Percentiles rank a stretch among this genome's conserved stretches.
Evolutionary conservation across 768 basidiomycete genomes (phyloP).

Genomic region (Solioccasus polychromus): DNA sequence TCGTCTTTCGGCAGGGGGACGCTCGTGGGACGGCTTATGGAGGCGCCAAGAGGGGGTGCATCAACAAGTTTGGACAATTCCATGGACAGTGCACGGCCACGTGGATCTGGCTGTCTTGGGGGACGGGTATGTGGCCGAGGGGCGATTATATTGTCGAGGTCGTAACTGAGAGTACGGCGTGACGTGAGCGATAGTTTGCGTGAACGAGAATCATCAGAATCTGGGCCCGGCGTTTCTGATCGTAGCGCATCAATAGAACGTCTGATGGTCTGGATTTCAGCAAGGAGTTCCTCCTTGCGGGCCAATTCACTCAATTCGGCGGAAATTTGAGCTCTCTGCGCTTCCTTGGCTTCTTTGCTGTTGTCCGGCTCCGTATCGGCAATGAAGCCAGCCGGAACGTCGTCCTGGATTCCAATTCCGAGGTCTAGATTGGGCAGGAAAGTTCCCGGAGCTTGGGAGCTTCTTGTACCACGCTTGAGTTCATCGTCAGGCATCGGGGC

Average conservation of each 20-base stretch:
- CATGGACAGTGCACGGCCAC: conserved; percentile 69
- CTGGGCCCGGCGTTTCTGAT: conserved; percentile 56
- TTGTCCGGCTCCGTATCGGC: conserved; percentile 37
- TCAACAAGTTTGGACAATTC: conserved; percentile 53
- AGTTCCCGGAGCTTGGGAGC: conserved; percentile 47
- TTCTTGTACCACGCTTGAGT: conserved; percentile 46
- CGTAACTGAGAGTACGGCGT: conserved; percentile 65
- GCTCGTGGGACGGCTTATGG: conserved; percentile 68
- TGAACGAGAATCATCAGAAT: conserved; percentile 55
- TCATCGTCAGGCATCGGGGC: conserved; percentile 64
- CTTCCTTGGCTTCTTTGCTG: conserved; percentile 30
- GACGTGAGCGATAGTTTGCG: conserved; percentile 66
- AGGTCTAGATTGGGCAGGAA: conserved; percentile 72
- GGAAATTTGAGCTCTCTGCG: conserved; percentile 35
- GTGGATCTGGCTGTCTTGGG: conserved; percentile 66
- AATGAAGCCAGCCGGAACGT: conserved; percentile 73
- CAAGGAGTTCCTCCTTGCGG: conserved; percentile 67
- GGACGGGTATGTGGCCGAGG: conserved; percentile 63
- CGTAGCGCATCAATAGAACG: conserved; percentile 75
- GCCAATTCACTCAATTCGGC: conserved; percentile 51
- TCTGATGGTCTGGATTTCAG: conserved; percentile 78
- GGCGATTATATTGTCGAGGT: conserved; percentile 52
- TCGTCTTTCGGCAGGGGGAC: conserved; percentile 62
- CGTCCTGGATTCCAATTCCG: conserved; percentile 68
- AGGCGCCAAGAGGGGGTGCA: conserved; percentile 43